Evolutionary conservation across 257 asterid genomes (phyloP), one percentile per base, ranked within the genome.

Genomic region (Datura wrightii): DNA sequence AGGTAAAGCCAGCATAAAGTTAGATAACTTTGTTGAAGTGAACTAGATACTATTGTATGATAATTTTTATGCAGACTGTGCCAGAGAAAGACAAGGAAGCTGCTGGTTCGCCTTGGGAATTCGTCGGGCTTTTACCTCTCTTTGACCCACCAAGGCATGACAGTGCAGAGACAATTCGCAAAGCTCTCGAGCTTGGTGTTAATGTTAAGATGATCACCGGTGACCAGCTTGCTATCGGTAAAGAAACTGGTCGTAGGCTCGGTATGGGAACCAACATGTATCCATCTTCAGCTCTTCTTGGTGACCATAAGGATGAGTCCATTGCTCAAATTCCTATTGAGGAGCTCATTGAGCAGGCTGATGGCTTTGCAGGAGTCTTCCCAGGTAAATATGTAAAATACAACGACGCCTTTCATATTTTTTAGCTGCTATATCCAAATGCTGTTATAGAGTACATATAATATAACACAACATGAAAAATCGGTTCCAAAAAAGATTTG

Each of bases 241-340:
- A 90, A 74, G 98, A 94, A 82, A 94, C 98, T 0, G 98, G 94
- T 0, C 94, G 95, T 53, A 90, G 98, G 44, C 92, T 94, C 41
- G 98, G 98, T 36, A 94, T 94, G 98, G 98, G 98, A 34, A 93
- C 92, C 69, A 93, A 92, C 90, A 93, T 92, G 98, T 93, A 93
- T 72, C 97, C 97, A 3, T 94, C 98, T 5, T 92, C 98, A 34
- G 89, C 97, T 84, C 92, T 94, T 76, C 91, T 94, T 24, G 97
- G 98, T 55, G 93, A 87, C 87, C 79, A 86, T 89, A 91, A 88
- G 46, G 95, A 93, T 48, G 92, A 88, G 66, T 89, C 94, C 31
- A 83, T 92, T 67, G 89, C 93, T 79, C 36, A 90, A 9, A 89
- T 91, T 85, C 94, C 97, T 8, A 60, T 93, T 24, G 96, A 94